Evolutionary conservation across 129 eudicot genomes (phyloP).

Genomic region (Silybum marianum): DNA sequence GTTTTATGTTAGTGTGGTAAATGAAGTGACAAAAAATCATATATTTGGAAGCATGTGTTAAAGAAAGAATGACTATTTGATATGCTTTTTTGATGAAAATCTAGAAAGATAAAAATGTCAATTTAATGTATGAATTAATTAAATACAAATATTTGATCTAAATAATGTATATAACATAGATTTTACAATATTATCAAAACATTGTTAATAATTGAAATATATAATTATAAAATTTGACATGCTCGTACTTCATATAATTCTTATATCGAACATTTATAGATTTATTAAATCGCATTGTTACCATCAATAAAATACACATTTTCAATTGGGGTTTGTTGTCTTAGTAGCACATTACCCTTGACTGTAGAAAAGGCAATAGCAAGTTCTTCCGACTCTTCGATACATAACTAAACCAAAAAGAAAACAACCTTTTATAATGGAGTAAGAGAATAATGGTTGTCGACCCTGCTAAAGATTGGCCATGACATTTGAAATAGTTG

Average conservation of each 20-base stretch:
- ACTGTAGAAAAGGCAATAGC: too few relatives aligned
- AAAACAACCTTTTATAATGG: neutral
- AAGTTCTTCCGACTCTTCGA: neutral
- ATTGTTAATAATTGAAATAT: neutral
- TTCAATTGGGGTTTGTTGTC: neutral
- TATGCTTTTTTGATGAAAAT: neutral
- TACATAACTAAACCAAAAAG: too few relatives aligned
- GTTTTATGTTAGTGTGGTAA: too few relatives aligned
- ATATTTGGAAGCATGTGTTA: neutral
- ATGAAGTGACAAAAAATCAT: too few relatives aligned
- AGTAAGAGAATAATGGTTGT: neutral
- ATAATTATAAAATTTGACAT: too few relatives aligned
- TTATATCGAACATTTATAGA: neutral
- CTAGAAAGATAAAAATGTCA: neutral
- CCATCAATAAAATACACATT: neutral
- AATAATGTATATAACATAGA: neutral
- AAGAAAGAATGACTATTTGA: neutral
- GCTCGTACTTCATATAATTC: neutral
- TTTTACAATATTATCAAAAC: too few relatives aligned
- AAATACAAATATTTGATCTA: neutral
- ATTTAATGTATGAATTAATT: neutral
- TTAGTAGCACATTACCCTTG: too few relatives aligned
- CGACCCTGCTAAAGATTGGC: neutral
- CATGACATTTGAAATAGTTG: neutral
- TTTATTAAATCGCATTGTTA: neutral